Evolutionary conservation across 2,329 filamentous ascomycete genomes (phyloP), one percentile per base, ranked within the genome.

Genomic region (Cladosporium sp.): DNA sequence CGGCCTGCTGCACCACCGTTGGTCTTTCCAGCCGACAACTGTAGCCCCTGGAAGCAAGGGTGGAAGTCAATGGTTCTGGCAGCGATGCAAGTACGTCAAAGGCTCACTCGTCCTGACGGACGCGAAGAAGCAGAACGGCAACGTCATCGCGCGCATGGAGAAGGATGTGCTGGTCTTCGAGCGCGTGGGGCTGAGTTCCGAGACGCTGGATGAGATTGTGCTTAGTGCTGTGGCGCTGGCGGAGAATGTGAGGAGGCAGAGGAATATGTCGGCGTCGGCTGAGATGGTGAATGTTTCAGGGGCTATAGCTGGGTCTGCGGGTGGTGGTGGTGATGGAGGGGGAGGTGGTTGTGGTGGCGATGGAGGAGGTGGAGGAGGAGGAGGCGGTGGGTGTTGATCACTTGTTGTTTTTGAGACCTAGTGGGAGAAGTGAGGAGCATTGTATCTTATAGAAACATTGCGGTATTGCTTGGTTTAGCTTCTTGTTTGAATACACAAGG

Each of bases 161-260:
- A 56, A 54, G 2, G 52, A 58, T 42, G 17, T 56, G 5, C 47
- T 62, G 11, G 53, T 41, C 7, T 61, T 59, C 18, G 56, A 59
- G 50, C 43, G 42, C 4, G 47, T 43, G 12, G 49, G 55, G 4
- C 27, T 62, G 20, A 52, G 53, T 20, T 36, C 41, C n/a, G 57
- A 50, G 30, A 54, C 47, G 15, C 52, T 57, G 39, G 57, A 60
- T 8, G 59, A 61, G 44, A 51, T 61, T 3, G 9, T 61, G 20
- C 24, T 62, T 7, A 50, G 42, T 50, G 59, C 58, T 5, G 50
- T 62, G 9, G 60, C 60, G 9, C 52, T 62, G 52, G 55, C 54
- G 7, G 60, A 62, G 50, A 52, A 56, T 20, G 56, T 55, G 19
- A 53, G 56, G 29, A 54, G 43, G 38, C 44, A 27, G 2, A 34